Conservation (phyloP, 306 rosid genomes). For the Cyamopsis tetragonoloba region DNA sequence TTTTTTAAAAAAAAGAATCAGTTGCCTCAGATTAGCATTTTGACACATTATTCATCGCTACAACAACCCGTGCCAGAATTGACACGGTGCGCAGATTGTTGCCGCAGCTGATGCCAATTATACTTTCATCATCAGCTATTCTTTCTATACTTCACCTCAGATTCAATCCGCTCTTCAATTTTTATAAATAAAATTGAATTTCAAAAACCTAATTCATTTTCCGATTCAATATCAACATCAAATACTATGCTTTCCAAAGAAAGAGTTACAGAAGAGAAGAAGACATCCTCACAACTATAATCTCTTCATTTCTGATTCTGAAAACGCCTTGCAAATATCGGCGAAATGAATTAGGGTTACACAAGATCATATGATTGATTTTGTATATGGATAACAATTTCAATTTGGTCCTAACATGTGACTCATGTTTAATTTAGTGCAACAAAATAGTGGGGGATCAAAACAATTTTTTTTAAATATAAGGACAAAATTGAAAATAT, state of each 20-base stretch:
- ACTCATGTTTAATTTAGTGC: too few species aligned
- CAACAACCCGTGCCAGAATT: slow-evolving; percentile 47
- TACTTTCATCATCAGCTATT: slow-evolving; percentile 39
- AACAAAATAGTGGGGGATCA: too few species aligned
- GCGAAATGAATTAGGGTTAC: slow-evolving; percentile 10
- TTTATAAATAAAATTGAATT: background rate
- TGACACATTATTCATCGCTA: slow-evolving; percentile 68
- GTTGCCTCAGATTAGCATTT: slow-evolving; percentile 77
- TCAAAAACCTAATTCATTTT: background rate
- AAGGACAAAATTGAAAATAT: too few species aligned
- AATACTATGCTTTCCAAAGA: too few species aligned
- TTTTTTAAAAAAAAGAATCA: too few species aligned
- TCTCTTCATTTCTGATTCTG: background rate
- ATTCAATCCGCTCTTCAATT: background rate
- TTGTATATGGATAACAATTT: too few species aligned
- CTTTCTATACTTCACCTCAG: background rate
- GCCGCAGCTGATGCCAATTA: slow-evolving; percentile 44
- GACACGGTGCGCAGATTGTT: slow-evolving; percentile 55
- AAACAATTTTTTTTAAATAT: too few species aligned
- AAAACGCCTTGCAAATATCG: background rate
- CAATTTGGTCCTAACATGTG: too few species aligned
- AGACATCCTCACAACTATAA: background rate
- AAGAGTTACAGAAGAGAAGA: background rate
- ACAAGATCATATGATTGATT: too few species aligned
- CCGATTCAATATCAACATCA: background rate